A percentile compares a stretch with the other conserved stretches of the same genome.
These are phyloP conservation scores for Triangularia verruculosa DNA, from an alignment of 2,329 filamentous ascomycete genomes.

Conservation along the genomic window DNA sequence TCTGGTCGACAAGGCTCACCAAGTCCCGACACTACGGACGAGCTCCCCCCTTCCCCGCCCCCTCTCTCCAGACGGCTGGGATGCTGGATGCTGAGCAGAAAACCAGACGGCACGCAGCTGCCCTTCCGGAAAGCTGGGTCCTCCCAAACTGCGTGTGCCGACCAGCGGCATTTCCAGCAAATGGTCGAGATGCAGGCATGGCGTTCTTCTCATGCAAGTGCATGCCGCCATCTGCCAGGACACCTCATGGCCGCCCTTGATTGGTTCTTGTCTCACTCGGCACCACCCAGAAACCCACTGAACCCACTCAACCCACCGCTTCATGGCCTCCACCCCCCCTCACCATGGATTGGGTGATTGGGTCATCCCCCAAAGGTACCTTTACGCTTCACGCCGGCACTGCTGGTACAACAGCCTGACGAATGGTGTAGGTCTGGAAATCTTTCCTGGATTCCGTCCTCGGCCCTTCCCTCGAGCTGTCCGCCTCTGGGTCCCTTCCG, in stretches of 20 bases:
- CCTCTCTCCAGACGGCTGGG: slow-evolving; percentile 6
- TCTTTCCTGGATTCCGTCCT: slow-evolving; percentile 10
- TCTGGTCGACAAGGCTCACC: background rate
- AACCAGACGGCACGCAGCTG: background rate
- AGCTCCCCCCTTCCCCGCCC: slow-evolving; percentile 3
- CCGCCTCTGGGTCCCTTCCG: background rate
- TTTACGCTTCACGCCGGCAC: background rate
- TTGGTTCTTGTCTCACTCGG: slow-evolving; percentile 19
- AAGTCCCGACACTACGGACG: slow-evolving; percentile 5
- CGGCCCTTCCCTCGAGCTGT: background rate
- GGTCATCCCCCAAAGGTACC: background rate
- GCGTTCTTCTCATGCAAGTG: slow-evolving; percentile 23
- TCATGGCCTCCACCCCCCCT: slow-evolving; percentile 14
- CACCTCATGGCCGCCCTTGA: slow-evolving; percentile 19
- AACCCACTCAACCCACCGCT: slow-evolving; percentile 20
- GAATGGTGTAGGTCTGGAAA: background rate
- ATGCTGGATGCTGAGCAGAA: background rate
- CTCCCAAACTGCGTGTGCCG: slow-evolving; percentile 11
- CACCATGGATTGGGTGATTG: slow-evolving; percentile 4
- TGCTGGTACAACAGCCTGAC: background rate
- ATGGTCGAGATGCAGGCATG: slow-evolving; percentile 25
- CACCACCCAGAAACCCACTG: slow-evolving; percentile 8
- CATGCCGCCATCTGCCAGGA: slow-evolving; percentile 18
- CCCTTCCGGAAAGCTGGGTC: slow-evolving; percentile 21
- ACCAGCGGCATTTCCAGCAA: slow-evolving; percentile 16